Percentiles rank a stretch among this genome's conserved stretches.
Evolutionary conservation across 345 rosid species (phyloP).

Genomic region (Camelina sativa): DNA sequence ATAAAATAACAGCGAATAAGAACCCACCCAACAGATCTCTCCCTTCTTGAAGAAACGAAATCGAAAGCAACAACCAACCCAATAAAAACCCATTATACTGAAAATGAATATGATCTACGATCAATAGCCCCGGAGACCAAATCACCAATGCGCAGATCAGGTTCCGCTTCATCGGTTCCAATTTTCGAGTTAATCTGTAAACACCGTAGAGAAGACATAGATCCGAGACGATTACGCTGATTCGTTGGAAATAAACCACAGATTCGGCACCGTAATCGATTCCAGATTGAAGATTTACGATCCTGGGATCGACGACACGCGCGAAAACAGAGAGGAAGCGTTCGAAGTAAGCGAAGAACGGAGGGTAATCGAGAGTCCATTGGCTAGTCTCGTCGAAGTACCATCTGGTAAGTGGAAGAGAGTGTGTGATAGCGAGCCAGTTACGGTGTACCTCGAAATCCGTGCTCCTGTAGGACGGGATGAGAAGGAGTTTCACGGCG

Average conservation of each 20-base stretch:
- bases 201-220: slow-evolving; percentile 63
- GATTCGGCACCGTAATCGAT: slow-evolving; percentile 57
- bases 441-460: slow-evolving; percentile 97
- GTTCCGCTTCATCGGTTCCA: slow-evolving; percentile 47
- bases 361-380: slow-evolving; percentile 98
- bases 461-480: slow-evolving; percentile 81
- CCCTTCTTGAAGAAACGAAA: slow-evolving; percentile 78
- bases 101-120: slow-evolving; percentile 92
- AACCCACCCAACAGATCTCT: slow-evolving; percentile 87
- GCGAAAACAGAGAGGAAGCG: slow-evolving; percentile 64
- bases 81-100: slow-evolving; percentile 92
- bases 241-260: slow-evolving; percentile 70
- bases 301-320: slow-evolving; percentile 61
- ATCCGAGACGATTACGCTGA: slow-evolving; percentile 75
- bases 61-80: slow-evolving; percentile 75
- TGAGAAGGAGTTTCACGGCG: slow-evolving; percentile 69
- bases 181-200: slow-evolving; percentile 51
- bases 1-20: slow-evolving; percentile 70
- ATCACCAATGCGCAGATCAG: slow-evolving; percentile 66
- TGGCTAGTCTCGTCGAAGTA: slow-evolving; percentile 83
- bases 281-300: slow-evolving; percentile 67
- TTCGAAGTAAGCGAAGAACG: slow-evolving; percentile 78
- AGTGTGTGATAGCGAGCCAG: slow-evolving; percentile 87
- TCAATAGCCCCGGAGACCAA: slow-evolving; percentile 84
- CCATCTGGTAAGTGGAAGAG: slow-evolving; percentile 85